Base-by-base conservation (phyloP, 2,329 filamentous ascomycete genomes). In the Ophiocordyceps sinensis region DNA sequence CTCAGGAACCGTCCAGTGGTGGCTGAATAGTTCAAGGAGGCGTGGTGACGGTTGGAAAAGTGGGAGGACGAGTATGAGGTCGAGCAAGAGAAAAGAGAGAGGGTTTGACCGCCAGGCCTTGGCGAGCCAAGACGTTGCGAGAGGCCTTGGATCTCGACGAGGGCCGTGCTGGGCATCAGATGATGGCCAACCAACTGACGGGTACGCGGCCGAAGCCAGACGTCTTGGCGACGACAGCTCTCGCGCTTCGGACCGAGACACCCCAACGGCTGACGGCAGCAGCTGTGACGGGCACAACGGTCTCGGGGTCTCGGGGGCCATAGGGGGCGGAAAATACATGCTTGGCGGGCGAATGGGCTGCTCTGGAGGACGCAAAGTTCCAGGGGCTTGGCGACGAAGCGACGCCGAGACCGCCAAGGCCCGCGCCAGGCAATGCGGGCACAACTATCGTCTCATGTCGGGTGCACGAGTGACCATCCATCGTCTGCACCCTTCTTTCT, bases 331-430 rank as follows among this genome's bases (percentile, higher is more conserved):
- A n/a, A 36, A 13, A 39, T 13, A 29, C 17, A 38, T 28, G 30
- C 10, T 29, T 14, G 37, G 37, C 12, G 26, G 12, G 9, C 29
- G 15, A 32, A 12, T 28, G 19, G 37, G 15, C 19, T 21, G 17
- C 36, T 36, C 36, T 42, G 36, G 40, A 26, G 26, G 29, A 17
- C 23, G 19, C 21, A 47, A 36, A 40, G 42, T 23, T 17, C 19
- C 19, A 41, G 37, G 43, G 47, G 44, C 47, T 49, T 49, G 47
- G 47, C 47, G 40, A 44, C 41, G 37, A 38, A 43, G 40, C 39
- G 37, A 44, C 37, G 42, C 47, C 47, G 42, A 49, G 47, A 45
- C 47, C 42, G 47, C 47, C 47, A 49, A 49, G 47, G 39, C 47
- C 41, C 40, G 37, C 40, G 17, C 39, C 37, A 39, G 41, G 31